phyloP scores from a whole-genome alignment of 2,329 filamentous ascomycete genomes.

The Colletotrichum abscissum region DNA sequence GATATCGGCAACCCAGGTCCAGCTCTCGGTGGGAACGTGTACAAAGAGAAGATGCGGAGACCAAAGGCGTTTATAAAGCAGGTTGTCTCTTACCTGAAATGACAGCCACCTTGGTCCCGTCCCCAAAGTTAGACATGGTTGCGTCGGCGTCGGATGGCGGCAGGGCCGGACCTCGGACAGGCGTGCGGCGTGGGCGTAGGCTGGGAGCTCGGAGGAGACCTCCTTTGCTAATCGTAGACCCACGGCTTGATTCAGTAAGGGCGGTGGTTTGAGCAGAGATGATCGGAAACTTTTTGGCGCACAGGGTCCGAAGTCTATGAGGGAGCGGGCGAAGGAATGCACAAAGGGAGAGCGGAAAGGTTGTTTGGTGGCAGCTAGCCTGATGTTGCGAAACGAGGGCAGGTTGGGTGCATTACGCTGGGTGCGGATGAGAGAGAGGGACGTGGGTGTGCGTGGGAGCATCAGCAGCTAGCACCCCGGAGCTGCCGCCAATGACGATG shows the following conservation, averaged over 20 bases:
- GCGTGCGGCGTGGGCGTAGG: slow-evolving; percentile 27
- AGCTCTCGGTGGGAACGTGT: background rate
- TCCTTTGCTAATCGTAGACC: slow-evolving; percentile 17
- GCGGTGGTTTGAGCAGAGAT: slow-evolving; percentile 22
- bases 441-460: background rate
- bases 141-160: slow-evolving; percentile 29
- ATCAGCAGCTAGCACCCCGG: slow-evolving; percentile 14
- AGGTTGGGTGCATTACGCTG: slow-evolving; percentile 11
- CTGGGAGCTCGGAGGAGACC: background rate
- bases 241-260: slow-evolving; percentile 19
- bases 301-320: slow-evolving; percentile 30
- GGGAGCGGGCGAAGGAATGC: slow-evolving; percentile 22
- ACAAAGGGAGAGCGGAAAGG: slow-evolving; percentile 19
- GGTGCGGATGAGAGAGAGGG: background rate
- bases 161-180: slow-evolving; percentile 28
- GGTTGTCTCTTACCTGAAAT: slow-evolving; percentile 30
- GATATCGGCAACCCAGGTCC: background rate
- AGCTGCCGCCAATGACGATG: slow-evolving; percentile 33
- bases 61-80: slow-evolving; percentile 8
- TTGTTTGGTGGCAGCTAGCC: slow-evolving; percentile 12
- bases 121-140: slow-evolving; percentile 35
- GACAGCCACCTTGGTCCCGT: slow-evolving; percentile 28
- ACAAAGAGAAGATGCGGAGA: slow-evolving; percentile 2
- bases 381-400: slow-evolving; percentile 28
- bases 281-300: slow-evolving; percentile 28